These are phyloP conservation scores for Populus nigra DNA, from an alignment of 345 rosid genomes.

Conservation along the genomic window DNA sequence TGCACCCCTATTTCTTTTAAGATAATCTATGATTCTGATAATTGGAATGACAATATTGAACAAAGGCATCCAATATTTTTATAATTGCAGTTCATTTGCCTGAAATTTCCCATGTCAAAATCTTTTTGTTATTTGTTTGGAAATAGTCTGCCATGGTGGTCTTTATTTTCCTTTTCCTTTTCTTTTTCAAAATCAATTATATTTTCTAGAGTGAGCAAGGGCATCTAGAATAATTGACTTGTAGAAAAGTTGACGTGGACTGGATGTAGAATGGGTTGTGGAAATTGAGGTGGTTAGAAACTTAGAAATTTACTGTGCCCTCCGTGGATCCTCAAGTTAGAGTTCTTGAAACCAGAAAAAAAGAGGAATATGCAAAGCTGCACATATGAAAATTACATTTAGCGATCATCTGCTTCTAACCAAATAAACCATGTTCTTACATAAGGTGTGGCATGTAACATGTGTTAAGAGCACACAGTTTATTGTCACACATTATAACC, in stretches of 20 bases:
- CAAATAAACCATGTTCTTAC: not conserved
- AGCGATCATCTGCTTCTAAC: not conserved
- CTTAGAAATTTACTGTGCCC: not conserved
- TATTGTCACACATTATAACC: not conserved
- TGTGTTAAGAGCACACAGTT: not conserved
- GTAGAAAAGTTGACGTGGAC: not conserved
- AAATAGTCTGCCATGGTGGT: not conserved
- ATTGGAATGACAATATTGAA: not conserved
- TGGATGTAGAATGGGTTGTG: not conserved
- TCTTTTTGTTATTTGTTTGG: slow-evolving; percentile 12
- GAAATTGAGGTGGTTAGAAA: not conserved
- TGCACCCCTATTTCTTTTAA: not conserved
- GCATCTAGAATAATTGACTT: not conserved
- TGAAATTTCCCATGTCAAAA: not conserved
- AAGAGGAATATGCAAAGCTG: not conserved
- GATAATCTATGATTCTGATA: not conserved
- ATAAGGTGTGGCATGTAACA: not conserved
- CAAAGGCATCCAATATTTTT: not conserved
- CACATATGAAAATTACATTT: not conserved
- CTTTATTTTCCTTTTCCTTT: too few relatives aligned
- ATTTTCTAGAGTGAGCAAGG: not conserved
- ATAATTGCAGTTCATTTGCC: not conserved
- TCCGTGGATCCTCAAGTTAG: not conserved
- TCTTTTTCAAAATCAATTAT: not conserved
- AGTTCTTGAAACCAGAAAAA: not conserved